Conservation (phyloP, 495 filamentous ascomycete genomes). For the Collariella sp. region DNA sequence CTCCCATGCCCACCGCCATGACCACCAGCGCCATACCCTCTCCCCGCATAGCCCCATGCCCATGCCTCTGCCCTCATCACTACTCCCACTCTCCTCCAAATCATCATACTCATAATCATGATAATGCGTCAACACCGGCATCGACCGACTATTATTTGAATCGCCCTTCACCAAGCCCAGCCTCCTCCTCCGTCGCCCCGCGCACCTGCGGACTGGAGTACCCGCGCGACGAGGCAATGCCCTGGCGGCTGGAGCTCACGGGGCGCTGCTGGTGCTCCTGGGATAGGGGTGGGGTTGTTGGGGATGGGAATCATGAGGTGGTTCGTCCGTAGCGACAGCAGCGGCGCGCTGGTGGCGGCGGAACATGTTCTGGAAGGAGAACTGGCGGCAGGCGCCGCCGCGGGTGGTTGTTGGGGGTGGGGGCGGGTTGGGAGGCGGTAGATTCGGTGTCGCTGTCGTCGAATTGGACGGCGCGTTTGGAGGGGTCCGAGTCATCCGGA, state of each 20-base stretch:
- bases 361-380: conserved; percentile 85
- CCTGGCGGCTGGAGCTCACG: conserved; percentile 29
- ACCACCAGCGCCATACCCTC: neutral
- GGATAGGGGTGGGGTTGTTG: neutral
- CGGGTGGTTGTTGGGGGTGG: conserved; percentile 47
- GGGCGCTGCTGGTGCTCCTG: neutral
- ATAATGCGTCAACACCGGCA: conserved; percentile 31
- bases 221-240: conserved; percentile 42
- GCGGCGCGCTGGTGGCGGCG: conserved; percentile 37
- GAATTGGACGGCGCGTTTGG: conserved; percentile 31
- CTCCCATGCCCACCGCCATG: conserved; percentile 9
- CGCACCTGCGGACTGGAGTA: conserved; percentile 40
- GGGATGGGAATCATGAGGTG: neutral
- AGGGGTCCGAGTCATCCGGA: conserved; percentile 21
- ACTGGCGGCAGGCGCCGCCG: conserved; percentile 58
- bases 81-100: conserved; percentile 7
- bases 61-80: conserved; percentile 19
- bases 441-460: conserved; percentile 25
- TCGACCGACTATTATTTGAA: conserved; percentile 38
- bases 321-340: conserved; percentile 27
- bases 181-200: conserved; percentile 77
- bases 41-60: no score
- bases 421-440: conserved; percentile 20
- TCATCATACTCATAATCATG: conserved; percentile 27
- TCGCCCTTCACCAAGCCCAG: conserved; percentile 82